Evolutionary conservation across 345 rosid genomes (phyloP), one percentile per base, ranked within the genome.

Genomic region (Aquilaria malaccensis): DNA sequence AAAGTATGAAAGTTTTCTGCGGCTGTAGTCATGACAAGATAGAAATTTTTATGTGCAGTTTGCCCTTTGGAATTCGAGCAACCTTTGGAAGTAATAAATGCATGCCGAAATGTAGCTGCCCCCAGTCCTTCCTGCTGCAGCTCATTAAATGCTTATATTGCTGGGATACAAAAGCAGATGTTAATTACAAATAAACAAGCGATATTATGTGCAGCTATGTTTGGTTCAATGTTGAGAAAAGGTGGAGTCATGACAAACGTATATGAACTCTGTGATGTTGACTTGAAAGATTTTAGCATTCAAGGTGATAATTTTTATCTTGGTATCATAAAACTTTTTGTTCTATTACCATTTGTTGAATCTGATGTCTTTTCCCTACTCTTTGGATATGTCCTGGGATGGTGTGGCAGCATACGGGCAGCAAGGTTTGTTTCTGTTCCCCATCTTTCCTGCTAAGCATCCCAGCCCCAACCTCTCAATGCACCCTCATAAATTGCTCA

Each of bases 171-270:
- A 52, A 89, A 80, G 72, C 97, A 94, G 71, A 94, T 90, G 96
- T 71, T 94, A 64, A 94, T 94, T 62, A 94, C 97, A 61, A 94
- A 94, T 77, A 85, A 87, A 74, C 99, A 90, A 70, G 97, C 99
- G 45, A 90, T 94, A 61, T 81, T 87, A 43, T 94, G 99, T 78
- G 92, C 99, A 30, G 81, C 91, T 33, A 71, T 74, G 59, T 80
- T 94, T 51, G 99, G 99, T 50, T 80, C 97, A 45, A 77, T 87
- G 82, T 73, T 94, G 61, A 66, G 87, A 30, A 88, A 84, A 77
- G 90, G 83, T 12, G 97, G 97, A 66, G 95, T 94, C 66, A 79
- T 90, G 85, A 76, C 92, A 59, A 83, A 94, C 73, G 73, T 94
- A 41, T 94, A 87, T 77, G 90, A 90, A 73, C 96, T 87, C 68